These are phyloP conservation scores for Apiotrichum gamsii DNA, from an alignment of 1,284 basidiomycete genomes.

Conservation along the genomic window DNA sequence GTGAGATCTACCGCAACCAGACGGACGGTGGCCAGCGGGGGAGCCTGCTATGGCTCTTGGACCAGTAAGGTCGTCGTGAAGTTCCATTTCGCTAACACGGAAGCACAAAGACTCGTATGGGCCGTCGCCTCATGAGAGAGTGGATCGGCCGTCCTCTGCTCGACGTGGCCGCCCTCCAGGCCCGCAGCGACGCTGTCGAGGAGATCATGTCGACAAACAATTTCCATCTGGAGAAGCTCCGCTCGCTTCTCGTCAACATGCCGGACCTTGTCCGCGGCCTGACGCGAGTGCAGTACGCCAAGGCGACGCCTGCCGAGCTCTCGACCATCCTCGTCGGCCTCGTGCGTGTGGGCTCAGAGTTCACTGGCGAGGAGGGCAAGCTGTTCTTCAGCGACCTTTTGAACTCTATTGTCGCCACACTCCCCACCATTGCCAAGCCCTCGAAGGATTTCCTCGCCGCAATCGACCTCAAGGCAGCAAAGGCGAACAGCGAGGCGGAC, in stretches of 20 bases:
- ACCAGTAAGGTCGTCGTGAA: constrained; percentile 1
- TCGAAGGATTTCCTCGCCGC: constrained; percentile 57
- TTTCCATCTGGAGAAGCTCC: constrained; percentile 56
- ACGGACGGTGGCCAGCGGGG: constrained; percentile 70
- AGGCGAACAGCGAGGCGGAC: constrained; percentile 56
- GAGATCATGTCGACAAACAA: constrained; percentile 63
- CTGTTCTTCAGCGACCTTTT: constrained; percentile 63
- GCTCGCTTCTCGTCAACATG: constrained; percentile 63
- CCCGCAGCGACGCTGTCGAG: constrained; percentile 74
- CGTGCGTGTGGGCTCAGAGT: constrained; percentile 63
- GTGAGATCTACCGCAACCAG: constrained; percentile 83
- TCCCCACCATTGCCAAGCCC: constrained; percentile 61
- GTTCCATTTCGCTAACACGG: constrained; percentile 6
- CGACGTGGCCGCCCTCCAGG: constrained; percentile 61
- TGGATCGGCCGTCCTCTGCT: constrained; percentile 86
- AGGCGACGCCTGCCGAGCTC: constrained; percentile 80
- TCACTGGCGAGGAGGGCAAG: constrained; percentile 54
- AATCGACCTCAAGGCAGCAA: constrained; percentile 61
- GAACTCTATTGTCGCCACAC: constrained; percentile 61
- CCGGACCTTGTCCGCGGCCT: constrained; percentile 87
- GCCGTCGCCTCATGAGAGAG: constrained; percentile 68
- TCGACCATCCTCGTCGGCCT: constrained; percentile 70
- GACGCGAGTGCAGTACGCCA: constrained; percentile 81
- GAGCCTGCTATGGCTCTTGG: constrained; percentile 64
- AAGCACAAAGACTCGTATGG: constrained; percentile 79